phyloP scores from a whole-genome alignment of 2,329 filamentous ascomycete species.

The Aureobasidium uvarum region DNA sequence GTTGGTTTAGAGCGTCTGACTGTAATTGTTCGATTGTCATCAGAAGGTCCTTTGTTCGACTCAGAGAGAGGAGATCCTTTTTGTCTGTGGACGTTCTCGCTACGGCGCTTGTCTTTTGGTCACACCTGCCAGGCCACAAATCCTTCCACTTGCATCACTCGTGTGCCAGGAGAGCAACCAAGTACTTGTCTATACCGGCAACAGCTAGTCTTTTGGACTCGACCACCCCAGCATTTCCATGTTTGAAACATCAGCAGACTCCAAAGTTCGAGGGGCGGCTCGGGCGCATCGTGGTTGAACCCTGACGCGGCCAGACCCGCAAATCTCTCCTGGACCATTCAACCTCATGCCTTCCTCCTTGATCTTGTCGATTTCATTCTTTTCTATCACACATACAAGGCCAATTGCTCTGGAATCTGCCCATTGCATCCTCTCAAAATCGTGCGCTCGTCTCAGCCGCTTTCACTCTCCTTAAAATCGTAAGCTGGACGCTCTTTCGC shows the following conservation, averaged over 20 bases:
- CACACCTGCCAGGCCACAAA: background rate
- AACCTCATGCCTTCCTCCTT: constrained; percentile 18
- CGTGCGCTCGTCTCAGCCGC: background rate
- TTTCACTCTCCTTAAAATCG: background rate
- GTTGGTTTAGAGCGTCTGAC: constrained; percentile 26
- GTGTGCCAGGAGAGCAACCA: too few species aligned
- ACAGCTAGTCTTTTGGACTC: too few species aligned
- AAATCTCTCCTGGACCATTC: constrained; percentile 16
- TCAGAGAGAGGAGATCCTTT: constrained; percentile 23
- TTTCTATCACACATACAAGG: background rate
- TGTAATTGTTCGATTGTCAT: constrained; percentile 25
- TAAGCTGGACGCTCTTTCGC: background rate
- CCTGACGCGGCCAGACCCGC: constrained; percentile 24
- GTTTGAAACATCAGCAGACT: constrained; percentile 12
- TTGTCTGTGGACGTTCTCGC: background rate
- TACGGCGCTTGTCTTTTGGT: background rate
- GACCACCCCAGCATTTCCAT: background rate
- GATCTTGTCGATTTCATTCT: background rate
- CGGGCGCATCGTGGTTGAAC: constrained; percentile 21
- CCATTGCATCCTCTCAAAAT: accelerated
- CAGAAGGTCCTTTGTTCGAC: constrained; percentile 26
- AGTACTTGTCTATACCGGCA: too few species aligned
- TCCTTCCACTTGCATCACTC: too few species aligned
- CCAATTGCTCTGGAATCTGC: background rate
- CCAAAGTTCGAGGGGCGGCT: constrained; percentile 2